Conservation (phyloP, 23 red algal species). For the Agarophyton chilense region DNA sequence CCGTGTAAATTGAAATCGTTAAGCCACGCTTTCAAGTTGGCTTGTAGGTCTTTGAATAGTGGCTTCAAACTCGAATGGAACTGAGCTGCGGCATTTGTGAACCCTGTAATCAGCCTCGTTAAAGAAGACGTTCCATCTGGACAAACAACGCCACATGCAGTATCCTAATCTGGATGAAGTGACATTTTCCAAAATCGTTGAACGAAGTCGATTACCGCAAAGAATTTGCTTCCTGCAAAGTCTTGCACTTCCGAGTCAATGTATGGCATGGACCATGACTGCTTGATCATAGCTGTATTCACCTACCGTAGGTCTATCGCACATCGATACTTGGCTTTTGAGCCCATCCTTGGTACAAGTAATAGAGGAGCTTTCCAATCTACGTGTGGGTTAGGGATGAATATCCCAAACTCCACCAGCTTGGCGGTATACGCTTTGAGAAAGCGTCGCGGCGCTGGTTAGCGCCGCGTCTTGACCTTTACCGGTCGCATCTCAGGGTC, state of each 20-base stretch:
- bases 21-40: slow-evolving; percentile 34
- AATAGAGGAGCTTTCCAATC: slow-evolving; percentile 44
- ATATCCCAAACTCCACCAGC: slow-evolving; percentile 33
- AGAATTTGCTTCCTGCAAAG: slow-evolving; percentile 35
- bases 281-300: slow-evolving; percentile 30
- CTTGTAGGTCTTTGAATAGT: slow-evolving; percentile 13
- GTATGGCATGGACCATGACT: slow-evolving; percentile 40
- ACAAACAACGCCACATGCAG: slow-evolving; percentile 40
- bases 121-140: slow-evolving; percentile 13
- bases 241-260: slow-evolving; percentile 47
- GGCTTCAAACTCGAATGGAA: no score
- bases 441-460: slow-evolving; percentile 39
- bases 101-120: neutral
- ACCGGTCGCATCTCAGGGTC: slow-evolving; percentile 46
- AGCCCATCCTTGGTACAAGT: slow-evolving; percentile 39
- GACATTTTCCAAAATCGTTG: slow-evolving; percentile 24
- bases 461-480: slow-evolving; percentile 44
- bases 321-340: slow-evolving; percentile 34
- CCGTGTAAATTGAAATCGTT: no score
- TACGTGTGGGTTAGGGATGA: slow-evolving; percentile 10
- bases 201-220: slow-evolving; percentile 30
- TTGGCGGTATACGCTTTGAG: slow-evolving; percentile 37
- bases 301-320: slow-evolving; percentile 17
- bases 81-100: slow-evolving; percentile 20
- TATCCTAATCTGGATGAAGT: slow-evolving; percentile 14